Evolutionary conservation across 2,329 filamentous ascomycete species (phyloP).

Genomic region (Hirsutella rhossiliensis): DNA sequence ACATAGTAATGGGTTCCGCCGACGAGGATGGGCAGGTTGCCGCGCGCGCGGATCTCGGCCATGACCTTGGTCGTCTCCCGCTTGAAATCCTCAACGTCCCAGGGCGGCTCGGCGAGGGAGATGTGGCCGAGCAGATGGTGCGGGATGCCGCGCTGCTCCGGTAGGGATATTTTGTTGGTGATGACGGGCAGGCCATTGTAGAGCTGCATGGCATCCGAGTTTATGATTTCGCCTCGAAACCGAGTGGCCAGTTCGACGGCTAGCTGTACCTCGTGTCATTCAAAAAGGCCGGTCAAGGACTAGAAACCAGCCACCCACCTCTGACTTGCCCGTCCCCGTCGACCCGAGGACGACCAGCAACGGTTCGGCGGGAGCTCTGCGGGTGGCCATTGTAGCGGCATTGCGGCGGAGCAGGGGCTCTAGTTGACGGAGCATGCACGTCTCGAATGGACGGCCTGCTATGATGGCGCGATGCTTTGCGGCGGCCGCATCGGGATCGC

Average conservation of each 20-base stretch:
- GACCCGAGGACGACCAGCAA: conserved; percentile 77
- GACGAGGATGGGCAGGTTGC: conserved; percentile 78
- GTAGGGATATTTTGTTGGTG: conserved; percentile 76
- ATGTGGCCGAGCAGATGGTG: conserved; percentile 84
- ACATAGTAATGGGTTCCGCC: conserved; percentile 95
- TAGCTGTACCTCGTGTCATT: conserved; percentile 39
- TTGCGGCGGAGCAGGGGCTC: conserved; percentile 15
- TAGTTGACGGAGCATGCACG: conserved; percentile 14
- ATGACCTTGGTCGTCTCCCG: conserved; percentile 57
- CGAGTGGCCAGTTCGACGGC: conserved; percentile 75
- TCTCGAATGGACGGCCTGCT: too few relatives aligned
- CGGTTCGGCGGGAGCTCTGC: conserved; percentile 36
- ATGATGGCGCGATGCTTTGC: too few relatives aligned
- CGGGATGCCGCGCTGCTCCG: conserved; percentile 67
- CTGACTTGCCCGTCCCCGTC: conserved; percentile 87
- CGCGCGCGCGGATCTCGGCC: conserved; percentile 62
- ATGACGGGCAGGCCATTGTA: conserved; percentile 87
- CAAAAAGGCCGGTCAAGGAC: not conserved
- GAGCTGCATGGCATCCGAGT: conserved; percentile 96
- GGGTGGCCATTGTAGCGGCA: conserved; percentile 27
- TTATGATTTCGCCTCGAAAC: conserved; percentile 90
- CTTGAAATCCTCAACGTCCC: conserved; percentile 72
- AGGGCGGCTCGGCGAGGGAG: conserved; percentile 62
- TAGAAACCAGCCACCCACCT: conserved; percentile 44
- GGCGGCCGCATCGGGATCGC: too few relatives aligned